Percentiles rank a stretch among this genome's conserved stretches.
phyloP scores from a whole-genome alignment of 306 rosid species.

The Dalbergia cultrata region DNA sequence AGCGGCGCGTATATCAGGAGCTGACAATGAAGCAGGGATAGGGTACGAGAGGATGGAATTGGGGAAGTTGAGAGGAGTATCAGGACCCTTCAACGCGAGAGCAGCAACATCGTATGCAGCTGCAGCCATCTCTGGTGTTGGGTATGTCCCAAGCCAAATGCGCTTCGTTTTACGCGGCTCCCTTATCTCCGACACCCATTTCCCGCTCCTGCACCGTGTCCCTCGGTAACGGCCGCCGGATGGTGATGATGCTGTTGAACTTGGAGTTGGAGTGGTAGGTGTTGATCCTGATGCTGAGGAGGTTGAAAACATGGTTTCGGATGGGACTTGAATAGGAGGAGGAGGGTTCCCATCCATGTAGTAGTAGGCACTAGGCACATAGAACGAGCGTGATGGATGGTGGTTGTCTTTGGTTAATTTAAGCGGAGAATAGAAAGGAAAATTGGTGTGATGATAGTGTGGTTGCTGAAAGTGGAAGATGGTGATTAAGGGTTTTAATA shows the following conservation, averaged over 20 bases:
- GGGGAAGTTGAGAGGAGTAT: slow-evolving; percentile 79
- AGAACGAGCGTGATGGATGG: neutral
- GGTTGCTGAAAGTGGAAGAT: neutral
- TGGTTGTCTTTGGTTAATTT: neutral
- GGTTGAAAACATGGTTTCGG: neutral
- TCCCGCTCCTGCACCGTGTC: slow-evolving; percentile 77
- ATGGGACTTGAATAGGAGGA: slow-evolving; percentile 37
- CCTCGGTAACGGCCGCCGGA: slow-evolving; percentile 60
- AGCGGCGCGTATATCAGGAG: slow-evolving; percentile 75
- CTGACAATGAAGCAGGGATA: slow-evolving; percentile 72
- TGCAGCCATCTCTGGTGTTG: slow-evolving; percentile 88
- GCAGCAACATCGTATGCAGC: slow-evolving; percentile 98
- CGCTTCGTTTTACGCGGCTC: slow-evolving; percentile 92
- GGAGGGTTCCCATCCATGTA: slow-evolving; percentile 48
- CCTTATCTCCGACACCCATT: slow-evolving; percentile 96
- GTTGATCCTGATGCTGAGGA: neutral
- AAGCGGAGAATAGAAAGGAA: neutral
- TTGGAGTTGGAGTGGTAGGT: slow-evolving; percentile 32
- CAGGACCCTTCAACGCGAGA: slow-evolving; percentile 79
- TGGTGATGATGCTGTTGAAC: slow-evolving; percentile 42
- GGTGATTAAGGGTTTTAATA: slow-evolving; percentile 24
- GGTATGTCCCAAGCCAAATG: slow-evolving; percentile 94
- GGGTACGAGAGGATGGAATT: slow-evolving; percentile 58
- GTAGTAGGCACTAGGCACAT: neutral
- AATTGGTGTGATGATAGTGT: slow-evolving; percentile 12